Evolutionary conservation across 805 yeast species (phyloP), one percentile per base, ranked within the genome.

Genomic region (Ogataea angusta): DNA sequence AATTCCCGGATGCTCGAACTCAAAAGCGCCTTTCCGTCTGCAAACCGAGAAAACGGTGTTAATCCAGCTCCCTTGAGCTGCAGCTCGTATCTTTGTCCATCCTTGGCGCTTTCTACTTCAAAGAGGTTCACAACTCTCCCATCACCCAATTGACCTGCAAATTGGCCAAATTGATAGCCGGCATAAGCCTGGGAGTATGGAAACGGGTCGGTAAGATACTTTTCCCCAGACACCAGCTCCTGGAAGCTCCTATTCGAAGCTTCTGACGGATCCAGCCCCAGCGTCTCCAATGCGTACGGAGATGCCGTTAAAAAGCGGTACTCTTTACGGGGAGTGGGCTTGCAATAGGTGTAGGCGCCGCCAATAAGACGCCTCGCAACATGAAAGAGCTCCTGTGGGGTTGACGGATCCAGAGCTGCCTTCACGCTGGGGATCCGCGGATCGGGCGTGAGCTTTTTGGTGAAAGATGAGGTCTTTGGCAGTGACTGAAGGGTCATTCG

Each of bases 131-230:
- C 75, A 2, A 88, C 96, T 45, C 99, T 68, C 1, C 99, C 99
- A 60, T 91, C 99, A 6, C 99, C 99, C 46, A 91, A 67, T 61
- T 93, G 99, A 2, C 98, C 98, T 0, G 97, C 97, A 77, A 91
- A 91, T 49, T 77, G 78, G 3, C 99, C 98, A 68, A 93, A 91
- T 57, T 91, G 99, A 72, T 83, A 88, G 1, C 99, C 99, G 2
- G 98, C 96, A 62, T 91, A 91, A 0, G 91, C 86, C 60, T 85
- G 90, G 10, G 96, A 78, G 62, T 85, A 91, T 0, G 99, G 98
- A 50, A 77, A 78, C 1, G 64, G 63, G 17, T 51, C 51, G 26
- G 62, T 53, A 2, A 73, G 49, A n/a, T 63, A 52, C 28, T 76
- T 67, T 30, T 60, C 50, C 1, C 97, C 97, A 42, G 80, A 70